These are phyloP conservation scores for Aegilops umbellulata DNA, from an alignment of 176 grass and related monocot genomes.

Conservation along the genomic window DNA sequence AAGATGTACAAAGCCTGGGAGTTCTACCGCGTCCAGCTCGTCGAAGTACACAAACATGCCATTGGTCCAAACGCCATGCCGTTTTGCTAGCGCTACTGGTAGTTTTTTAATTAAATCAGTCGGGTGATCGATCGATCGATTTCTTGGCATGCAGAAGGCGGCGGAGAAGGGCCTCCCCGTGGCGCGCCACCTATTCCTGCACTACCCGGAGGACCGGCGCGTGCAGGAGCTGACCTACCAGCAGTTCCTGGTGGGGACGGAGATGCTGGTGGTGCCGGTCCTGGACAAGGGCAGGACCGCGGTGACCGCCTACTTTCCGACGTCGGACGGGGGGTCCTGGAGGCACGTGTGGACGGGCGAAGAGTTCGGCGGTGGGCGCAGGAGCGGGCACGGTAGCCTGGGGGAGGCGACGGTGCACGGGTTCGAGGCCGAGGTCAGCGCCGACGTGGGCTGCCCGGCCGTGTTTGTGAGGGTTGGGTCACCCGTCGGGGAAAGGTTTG, in stretches of 20 bases:
- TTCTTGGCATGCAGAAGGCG: constrained; percentile 52
- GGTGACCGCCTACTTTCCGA: constrained; percentile 76
- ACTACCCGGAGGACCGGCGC: constrained; percentile 70
- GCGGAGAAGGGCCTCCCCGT: constrained; percentile 64
- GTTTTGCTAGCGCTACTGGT: background rate
- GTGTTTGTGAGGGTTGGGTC: constrained; percentile 77
- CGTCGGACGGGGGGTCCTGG: constrained; percentile 45
- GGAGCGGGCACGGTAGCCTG: background rate
- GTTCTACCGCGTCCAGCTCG: constrained; percentile 74
- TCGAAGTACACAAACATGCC: too few species aligned
- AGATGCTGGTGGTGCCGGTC: constrained; percentile 81
- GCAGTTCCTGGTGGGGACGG: constrained; percentile 76
- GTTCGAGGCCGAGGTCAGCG: constrained; percentile 53
- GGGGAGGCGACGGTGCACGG: constrained; percentile 26
- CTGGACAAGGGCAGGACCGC: constrained; percentile 64
- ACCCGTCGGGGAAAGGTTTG: constrained; percentile 50
- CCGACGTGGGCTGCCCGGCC: constrained; percentile 59
- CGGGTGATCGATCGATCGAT: background rate
- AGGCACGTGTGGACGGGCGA: constrained; percentile 74
- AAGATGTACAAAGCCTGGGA: constrained; percentile 90
- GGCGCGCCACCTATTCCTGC: constrained; percentile 79
- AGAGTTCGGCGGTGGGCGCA: constrained; percentile 12
- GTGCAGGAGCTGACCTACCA: constrained; percentile 69
- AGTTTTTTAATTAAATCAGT: background rate
- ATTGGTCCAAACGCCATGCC: constrained; percentile 8